A percentile compares a stretch with the other conserved stretches of the same genome.
These are phyloP conservation scores for Lachancea kluyveri DNA, from an alignment of 805 yeast genomes.

Conservation along the genomic window DNA sequence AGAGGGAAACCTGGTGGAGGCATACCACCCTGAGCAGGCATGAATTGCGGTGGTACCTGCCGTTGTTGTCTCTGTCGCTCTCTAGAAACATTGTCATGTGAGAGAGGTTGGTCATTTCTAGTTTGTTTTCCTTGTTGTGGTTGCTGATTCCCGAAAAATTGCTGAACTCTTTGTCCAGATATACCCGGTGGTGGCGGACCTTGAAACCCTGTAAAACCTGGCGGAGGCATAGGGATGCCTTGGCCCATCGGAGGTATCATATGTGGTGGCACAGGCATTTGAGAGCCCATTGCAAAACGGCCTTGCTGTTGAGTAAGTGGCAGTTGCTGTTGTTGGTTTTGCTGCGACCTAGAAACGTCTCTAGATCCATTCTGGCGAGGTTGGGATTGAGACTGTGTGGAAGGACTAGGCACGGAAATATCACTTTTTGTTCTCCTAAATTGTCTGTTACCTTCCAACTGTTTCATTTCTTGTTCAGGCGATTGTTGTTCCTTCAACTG, in stretches of 20 bases:
- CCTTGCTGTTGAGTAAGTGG: slow-evolving; percentile 1
- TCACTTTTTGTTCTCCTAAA: no score
- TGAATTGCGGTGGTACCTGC: slow-evolving; percentile 17
- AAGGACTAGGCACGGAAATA: no score
- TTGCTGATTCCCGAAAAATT: slow-evolving; percentile 3
- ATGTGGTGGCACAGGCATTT: slow-evolving; percentile 20
- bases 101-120: neutral
- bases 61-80: slow-evolving; percentile 6
- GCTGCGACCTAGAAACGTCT: no score
- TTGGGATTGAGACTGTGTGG: no score
- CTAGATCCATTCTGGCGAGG: no score
- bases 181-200: slow-evolving; percentile 14
- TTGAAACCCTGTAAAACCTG: slow-evolving; percentile 13
- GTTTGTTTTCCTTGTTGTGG: slow-evolving; percentile 3
- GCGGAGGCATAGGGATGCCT: slow-evolving; percentile 12
- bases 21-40: slow-evolving; percentile 18
- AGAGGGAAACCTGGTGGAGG: slow-evolving; percentile 29
- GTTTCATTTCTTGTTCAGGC: slow-evolving; percentile 6
- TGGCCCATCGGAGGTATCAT: slow-evolving; percentile 11
- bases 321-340: slow-evolving; percentile 4
- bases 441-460: no score
- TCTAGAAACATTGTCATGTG: no score
- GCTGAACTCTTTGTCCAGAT: slow-evolving; percentile 7
- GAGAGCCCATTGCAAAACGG: slow-evolving; percentile 13
- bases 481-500: slow-evolving; percentile 19